Base-by-base conservation (phyloP, 768 basidiomycete species). In the Termitomyces sp. region DNA sequence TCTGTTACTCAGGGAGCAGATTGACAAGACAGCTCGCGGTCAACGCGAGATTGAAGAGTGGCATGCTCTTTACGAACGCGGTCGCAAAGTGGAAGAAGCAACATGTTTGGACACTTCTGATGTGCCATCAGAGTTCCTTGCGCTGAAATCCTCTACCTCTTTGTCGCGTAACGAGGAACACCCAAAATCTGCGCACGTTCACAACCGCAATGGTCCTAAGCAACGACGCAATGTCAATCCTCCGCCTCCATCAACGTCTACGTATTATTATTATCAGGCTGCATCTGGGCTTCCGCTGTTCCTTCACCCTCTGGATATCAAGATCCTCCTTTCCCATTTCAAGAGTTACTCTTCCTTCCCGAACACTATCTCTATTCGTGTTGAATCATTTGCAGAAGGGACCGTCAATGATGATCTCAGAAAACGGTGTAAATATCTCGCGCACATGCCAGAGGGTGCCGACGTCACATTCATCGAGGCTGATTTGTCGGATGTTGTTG, bases 221-320 rank as follows among this genome's bases (percentile, higher is more conserved):
- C 86, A 86, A 57, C 85, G 91, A 34, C 83, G 86, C 60, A 94
- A 94, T 70, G 73, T 94, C 65, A 94, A 94, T 67, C 91, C 92
- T 1, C 91, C 91, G 2, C 91, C 92, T 3, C 91, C 89, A 17
- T 91, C 91, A 17, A 90, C 91, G 15, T 89, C 92, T 10, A 89
- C 93, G 9, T 99, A 96, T 76, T 95, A 91, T 71, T 99, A 91
- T 74, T 99, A 98, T 72, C 97, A 98, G 72, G 91, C 94, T 17
- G 86, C 93, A 0, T 91, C 92, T 1, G 97, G 97, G 12, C 80
- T 91, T 60, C 91, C 94, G 10, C 82, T 97, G 66, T 99, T 92
- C 79, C 85, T 99, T 11, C 94, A 97, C 69, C 96, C 96, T 3
- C 83, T 99, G 36, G 96, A 99, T 71, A 98, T 97, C 74, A 90